A percentile compares a stretch with the other conserved stretches of the same genome.
phyloP scores from a whole-genome alignment of 1,284 basidiomycete genomes.

The Stygiomarasmius scandens region DNA sequence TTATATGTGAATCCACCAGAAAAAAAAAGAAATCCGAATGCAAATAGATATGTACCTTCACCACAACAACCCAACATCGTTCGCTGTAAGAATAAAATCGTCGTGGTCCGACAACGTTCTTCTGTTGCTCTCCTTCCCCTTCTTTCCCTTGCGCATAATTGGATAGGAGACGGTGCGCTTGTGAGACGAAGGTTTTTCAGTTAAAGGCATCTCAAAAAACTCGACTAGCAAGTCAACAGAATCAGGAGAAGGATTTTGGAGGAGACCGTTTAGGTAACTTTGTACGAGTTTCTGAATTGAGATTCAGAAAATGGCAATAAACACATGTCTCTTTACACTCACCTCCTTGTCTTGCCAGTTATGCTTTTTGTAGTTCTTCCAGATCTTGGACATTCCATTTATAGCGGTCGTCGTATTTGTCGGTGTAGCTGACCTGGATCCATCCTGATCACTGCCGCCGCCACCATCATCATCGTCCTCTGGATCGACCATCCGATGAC shows the following conservation, averaged over 20 bases:
- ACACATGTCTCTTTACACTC: neutral
- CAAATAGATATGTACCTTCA: no score
- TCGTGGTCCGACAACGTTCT: no score
- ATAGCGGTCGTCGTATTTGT: neutral
- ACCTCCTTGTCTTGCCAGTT: neutral
- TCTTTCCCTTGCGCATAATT: no score
- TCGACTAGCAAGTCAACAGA: neutral
- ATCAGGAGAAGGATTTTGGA: neutral
- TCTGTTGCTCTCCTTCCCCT: no score
- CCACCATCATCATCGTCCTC: neutral
- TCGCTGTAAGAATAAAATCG: no score
- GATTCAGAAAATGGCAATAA: neutral
- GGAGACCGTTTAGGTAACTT: neutral
- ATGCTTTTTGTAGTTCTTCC: neutral
- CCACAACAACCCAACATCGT: no score
- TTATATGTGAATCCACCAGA: no score
- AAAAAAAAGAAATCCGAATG: no score
- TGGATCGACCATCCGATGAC: no score
- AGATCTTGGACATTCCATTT: neutral
- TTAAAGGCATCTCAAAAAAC: neutral
- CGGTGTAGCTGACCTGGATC: neutral
- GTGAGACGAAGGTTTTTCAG: neutral
- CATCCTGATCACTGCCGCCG: neutral
- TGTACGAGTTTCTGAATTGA: neutral
- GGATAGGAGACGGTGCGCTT: neutral